phyloP scores from a whole-genome alignment of 176 grass and related monocot genomes.

The Alopecurus myosuroides region DNA sequence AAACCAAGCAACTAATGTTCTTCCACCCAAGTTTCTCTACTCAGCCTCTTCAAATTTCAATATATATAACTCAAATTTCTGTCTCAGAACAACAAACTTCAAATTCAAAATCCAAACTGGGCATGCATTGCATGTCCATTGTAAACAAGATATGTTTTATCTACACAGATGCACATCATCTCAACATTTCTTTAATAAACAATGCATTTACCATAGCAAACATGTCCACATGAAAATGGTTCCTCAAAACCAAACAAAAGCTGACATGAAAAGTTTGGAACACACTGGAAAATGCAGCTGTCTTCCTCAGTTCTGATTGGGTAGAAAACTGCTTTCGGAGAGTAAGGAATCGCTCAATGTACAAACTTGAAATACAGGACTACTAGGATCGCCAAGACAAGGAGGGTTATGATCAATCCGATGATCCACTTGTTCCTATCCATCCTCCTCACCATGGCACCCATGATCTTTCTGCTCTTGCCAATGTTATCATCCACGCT shows the following conservation, averaged over 20 bases:
- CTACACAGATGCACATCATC: not conserved
- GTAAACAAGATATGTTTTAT: not conserved
- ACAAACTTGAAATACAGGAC: slow-evolving; percentile 89
- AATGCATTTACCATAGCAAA: not conserved
- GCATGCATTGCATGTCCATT: not conserved
- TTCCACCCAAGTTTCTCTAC: not conserved
- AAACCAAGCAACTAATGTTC: not conserved
- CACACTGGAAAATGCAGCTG: not conserved
- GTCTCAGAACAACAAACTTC: not conserved
- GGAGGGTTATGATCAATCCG: slow-evolving; percentile 40
- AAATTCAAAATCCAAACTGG: not conserved
- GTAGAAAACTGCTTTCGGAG: not conserved
- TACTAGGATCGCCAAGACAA: slow-evolving; percentile 56
- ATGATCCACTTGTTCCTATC: slow-evolving; percentile 86
- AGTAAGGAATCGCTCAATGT: slow-evolving; percentile 26
- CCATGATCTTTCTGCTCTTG: slow-evolving; percentile 68
- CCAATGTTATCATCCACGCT: slow-evolving; percentile 55
- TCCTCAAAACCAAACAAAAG: not conserved
- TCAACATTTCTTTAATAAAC: not conserved
- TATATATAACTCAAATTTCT: not conserved
- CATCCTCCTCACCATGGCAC: slow-evolving; percentile 77
- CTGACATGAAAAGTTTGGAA: not conserved
- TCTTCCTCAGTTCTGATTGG: not conserved
- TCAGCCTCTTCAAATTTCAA: not conserved
- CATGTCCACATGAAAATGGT: not conserved